Evolutionary conservation across 768 basidiomycete genomes (phyloP), one percentile per base, ranked within the genome.

Genomic region (Cytidiella melzeri): DNA sequence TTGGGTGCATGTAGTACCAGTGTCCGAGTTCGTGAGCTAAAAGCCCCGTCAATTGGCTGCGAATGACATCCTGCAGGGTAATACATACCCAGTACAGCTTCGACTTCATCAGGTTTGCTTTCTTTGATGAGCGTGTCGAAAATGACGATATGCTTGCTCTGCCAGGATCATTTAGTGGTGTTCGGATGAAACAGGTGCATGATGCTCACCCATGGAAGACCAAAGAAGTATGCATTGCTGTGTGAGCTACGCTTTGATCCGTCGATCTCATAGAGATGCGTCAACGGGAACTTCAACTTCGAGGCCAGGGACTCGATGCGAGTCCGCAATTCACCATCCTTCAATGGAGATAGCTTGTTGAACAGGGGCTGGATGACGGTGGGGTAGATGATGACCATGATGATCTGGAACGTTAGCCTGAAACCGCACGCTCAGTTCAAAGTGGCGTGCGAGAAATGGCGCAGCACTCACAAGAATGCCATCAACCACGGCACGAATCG

Each of bases 211-310:
- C 92, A 94, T 1, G 94, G 95, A 11, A 97, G 77, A 51, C 95
- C 95, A 56, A 92, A 97, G 75, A 97, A 97, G 71, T 96, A 98
- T n/a, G 94, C 94, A 57, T 97, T 97, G 57, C 85, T 88, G 69
- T 99, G 95, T 2, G 90, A 87, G 67, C 87, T 91, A 42, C 95
- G 82, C 72, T 96, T 96, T 28, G 88, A 92, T 24, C 96, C 96
- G 62, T 98, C 94, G 57, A 98, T 97, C 64, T 96, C 92, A 64
- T 95, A 98, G 45, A 99, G 66, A 65, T 94, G 87, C 61, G 87
- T 96, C 49, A 97, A 71, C 0, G 96, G 95, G 78, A 98, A 99
- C 50, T 84, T 81, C 59, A 98, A 84, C 60, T 83, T 84, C 36
- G 69, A 58, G 0, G 94, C 91, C 13, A 99, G 74, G 0, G 66